These are phyloP conservation scores for Leccinum aurantiacum DNA, from an alignment of 768 basidiomycete species.

Conservation along the genomic window DNA sequence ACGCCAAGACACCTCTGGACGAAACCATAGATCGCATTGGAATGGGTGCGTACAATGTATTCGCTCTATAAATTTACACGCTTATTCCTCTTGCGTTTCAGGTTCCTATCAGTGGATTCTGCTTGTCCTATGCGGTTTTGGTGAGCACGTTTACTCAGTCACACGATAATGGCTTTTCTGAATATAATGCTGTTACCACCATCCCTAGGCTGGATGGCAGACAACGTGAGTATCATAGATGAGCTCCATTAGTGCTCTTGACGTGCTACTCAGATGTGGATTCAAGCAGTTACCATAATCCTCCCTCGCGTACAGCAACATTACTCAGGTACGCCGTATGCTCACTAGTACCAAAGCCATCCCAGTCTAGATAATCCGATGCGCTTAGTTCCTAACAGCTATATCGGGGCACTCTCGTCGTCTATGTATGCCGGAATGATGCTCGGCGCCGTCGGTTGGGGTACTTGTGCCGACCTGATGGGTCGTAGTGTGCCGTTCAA, in stretches of 20 bases:
- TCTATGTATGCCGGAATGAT: conserved; percentile 98
- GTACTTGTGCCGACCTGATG: conserved; percentile 86
- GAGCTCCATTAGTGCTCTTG: conserved; percentile 17
- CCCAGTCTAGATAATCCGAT: conserved; percentile 11
- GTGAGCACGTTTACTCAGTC: conserved; percentile 44
- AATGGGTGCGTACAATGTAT: conserved; percentile 55
- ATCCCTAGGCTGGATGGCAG: conserved; percentile 82
- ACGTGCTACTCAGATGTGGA: conserved; percentile 74
- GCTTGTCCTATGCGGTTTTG: conserved; percentile 84
- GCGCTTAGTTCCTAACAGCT: conserved; percentile 61
- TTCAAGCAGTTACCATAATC: conserved; percentile 87
- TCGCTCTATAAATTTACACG: not conserved
- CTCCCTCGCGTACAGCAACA: conserved; percentile 94
- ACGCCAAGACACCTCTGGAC: conserved; percentile 65
- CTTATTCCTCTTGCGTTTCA: conserved; percentile 18
- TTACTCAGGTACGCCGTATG: conserved; percentile 56
- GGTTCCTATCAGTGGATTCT: conserved; percentile 81
- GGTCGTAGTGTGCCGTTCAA: conserved; percentile 93
- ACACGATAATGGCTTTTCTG: not conserved
- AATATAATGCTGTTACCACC: not conserved
- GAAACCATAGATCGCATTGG: conserved; percentile 88
- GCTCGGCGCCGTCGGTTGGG: conserved; percentile 91
- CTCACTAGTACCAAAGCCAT: not conserved
- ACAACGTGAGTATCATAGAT: conserved; percentile 60
- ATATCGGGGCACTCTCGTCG: conserved; percentile 81